Evolutionary conservation across 176 grass and related monocot genomes (phyloP).

Genomic region (Themeda triandra): DNA sequence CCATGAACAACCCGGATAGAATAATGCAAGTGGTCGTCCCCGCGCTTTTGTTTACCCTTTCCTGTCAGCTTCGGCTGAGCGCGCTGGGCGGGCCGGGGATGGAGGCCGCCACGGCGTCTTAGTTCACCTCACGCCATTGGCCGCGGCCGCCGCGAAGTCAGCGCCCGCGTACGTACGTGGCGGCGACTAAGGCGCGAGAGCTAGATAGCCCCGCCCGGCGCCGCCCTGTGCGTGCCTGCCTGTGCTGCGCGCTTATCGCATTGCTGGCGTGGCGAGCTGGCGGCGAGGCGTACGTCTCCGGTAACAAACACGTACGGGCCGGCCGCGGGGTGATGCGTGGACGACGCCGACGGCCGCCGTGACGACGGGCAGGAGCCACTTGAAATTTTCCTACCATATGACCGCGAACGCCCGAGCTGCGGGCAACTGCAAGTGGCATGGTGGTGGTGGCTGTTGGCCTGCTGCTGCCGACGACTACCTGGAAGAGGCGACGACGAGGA

Average conservation of each 20-base stretch:
- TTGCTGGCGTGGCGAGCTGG: background rate
- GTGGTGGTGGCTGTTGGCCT: too few relatives aligned
- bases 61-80: slow-evolving; percentile 30
- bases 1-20: background rate
- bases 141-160: slow-evolving; percentile 21
- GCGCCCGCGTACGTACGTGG: slow-evolving; percentile 17
- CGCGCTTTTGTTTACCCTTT: background rate
- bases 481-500: too few relatives aligned
- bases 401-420: too few relatives aligned
- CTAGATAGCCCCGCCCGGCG: background rate
- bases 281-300: background rate
- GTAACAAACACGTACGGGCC: too few relatives aligned
- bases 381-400: too few relatives aligned
- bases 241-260: background rate
- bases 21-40: background rate
- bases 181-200: background rate
- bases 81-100: too few relatives aligned
- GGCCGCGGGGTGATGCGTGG: too few relatives aligned
- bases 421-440: too few relatives aligned
- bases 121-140: slow-evolving; percentile 23
- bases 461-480: too few relatives aligned
- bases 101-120: background rate
- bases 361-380: too few relatives aligned
- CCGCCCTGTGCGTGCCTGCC: too few relatives aligned
- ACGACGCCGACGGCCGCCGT: too few relatives aligned